Evolutionary conservation across 345 rosid genomes (phyloP).

Genomic region (Lagerstroemia speciosa): DNA sequence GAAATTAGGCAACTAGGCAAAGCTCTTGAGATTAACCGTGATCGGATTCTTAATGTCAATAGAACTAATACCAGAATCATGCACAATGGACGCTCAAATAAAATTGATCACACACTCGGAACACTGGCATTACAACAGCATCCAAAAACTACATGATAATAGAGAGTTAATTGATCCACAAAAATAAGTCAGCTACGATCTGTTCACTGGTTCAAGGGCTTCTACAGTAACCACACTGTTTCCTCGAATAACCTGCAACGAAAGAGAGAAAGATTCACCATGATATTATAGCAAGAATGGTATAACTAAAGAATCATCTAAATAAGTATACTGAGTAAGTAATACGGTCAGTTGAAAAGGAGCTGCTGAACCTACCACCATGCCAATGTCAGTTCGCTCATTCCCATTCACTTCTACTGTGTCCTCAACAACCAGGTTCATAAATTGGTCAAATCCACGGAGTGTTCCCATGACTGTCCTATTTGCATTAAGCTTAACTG

Average conservation of each 20-base stretch:
- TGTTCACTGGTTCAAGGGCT: slow-evolving; percentile 21
- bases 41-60: neutral
- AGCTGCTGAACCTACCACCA: slow-evolving; percentile 17
- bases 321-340: neutral
- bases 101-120: neutral
- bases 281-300: too few species aligned
- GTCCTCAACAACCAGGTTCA: slow-evolving; percentile 23
- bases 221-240: slow-evolving; percentile 24
- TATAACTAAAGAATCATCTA: neutral
- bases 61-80: neutral
- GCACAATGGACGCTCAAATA: neutral
- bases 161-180: neutral
- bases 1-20: too few species aligned
- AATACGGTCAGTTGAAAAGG: neutral
- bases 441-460: slow-evolving; percentile 25
- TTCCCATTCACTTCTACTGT: slow-evolving; percentile 23
- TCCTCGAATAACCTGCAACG: slow-evolving; percentile 16
- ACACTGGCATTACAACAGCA: neutral
- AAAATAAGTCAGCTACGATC: neutral
- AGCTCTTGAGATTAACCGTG: neutral
- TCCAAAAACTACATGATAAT: neutral
- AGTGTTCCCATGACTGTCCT: slow-evolving; percentile 18
- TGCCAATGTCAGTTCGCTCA: slow-evolving; percentile 20
- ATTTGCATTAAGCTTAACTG: slow-evolving; percentile 21
- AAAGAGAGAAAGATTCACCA: neutral